Conservation (phyloP, 768 basidiomycete genomes). For the Boletellus ananas region DNA sequence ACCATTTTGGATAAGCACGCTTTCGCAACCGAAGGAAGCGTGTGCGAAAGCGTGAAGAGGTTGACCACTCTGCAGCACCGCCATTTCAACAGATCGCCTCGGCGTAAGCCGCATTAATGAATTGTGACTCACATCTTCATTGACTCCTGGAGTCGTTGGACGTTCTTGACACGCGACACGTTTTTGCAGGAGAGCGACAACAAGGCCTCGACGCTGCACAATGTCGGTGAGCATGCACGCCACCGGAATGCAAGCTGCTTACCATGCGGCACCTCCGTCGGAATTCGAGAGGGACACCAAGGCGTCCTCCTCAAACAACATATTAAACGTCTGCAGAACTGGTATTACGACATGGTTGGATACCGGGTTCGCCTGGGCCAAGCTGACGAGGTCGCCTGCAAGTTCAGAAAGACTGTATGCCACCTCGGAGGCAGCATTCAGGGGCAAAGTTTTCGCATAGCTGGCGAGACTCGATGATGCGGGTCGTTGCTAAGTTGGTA, state of each 20-base stretch:
- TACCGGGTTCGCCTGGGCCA: slow-evolving; percentile 49
- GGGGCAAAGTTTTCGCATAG: slow-evolving; percentile 54
- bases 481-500: slow-evolving; percentile 57
- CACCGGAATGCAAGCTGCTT: slow-evolving; percentile 23
- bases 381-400: slow-evolving; percentile 52
- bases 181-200: slow-evolving; percentile 58
- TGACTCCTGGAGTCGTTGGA: slow-evolving; percentile 74
- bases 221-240: slow-evolving; percentile 10
- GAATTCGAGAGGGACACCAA: slow-evolving; percentile 48
- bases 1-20: slow-evolving; percentile 44
- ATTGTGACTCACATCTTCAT: slow-evolving; percentile 73
- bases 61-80: slow-evolving; percentile 53
- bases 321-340: slow-evolving; percentile 68
- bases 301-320: slow-evolving; percentile 67
- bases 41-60: slow-evolving; percentile 49
- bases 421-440: slow-evolving; percentile 24
- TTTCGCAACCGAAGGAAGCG: slow-evolving; percentile 42
- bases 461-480: slow-evolving; percentile 56
- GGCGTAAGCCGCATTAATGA: slow-evolving; percentile 12
- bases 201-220: slow-evolving; percentile 49
- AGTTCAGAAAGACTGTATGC: slow-evolving; percentile 51
- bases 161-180: slow-evolving; percentile 68
- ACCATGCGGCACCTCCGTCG: slow-evolving; percentile 51
- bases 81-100: slow-evolving; percentile 13
- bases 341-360: slow-evolving; percentile 81